These are phyloP conservation scores for Pseudodiploospora longispora DNA, from an alignment of 2,329 filamentous ascomycete genomes.

Conservation along the genomic window DNA sequence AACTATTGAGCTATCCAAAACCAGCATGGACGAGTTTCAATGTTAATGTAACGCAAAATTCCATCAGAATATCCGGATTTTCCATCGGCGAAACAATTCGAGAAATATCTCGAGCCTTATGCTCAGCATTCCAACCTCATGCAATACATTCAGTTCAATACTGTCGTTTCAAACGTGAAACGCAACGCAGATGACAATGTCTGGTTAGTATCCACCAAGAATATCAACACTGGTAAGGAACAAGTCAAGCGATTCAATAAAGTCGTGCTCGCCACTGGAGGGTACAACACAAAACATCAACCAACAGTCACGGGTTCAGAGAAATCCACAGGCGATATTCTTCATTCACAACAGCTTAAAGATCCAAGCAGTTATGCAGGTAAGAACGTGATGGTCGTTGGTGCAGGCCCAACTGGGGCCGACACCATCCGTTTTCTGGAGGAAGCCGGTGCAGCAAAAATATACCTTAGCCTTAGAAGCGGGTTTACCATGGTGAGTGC, in stretches of 20 bases:
- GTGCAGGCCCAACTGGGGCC: slow-evolving; percentile 31
- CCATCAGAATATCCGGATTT: slow-evolving; percentile 15
- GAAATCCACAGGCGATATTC: slow-evolving; percentile 28
- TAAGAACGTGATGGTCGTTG: slow-evolving; percentile 38
- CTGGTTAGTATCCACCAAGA: slow-evolving; percentile 22
- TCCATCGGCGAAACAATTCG: slow-evolving; percentile 18
- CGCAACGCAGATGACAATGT: slow-evolving; percentile 16
- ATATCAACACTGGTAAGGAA: slow-evolving; percentile 13
- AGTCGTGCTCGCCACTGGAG: slow-evolving; percentile 26
- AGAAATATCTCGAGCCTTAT: slow-evolving; percentile 24
- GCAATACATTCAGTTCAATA: slow-evolving; percentile 19
- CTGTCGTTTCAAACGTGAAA: slow-evolving; percentile 16
- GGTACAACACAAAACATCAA: slow-evolving; percentile 23
- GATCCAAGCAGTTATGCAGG: slow-evolving; percentile 24
- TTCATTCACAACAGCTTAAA: slow-evolving; percentile 33
- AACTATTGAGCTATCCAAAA: too few relatives aligned
- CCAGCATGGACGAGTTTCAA: too few relatives aligned
- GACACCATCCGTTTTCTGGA: slow-evolving; percentile 22
- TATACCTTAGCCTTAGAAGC: slow-evolving; percentile 35
- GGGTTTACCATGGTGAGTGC: slow-evolving; percentile 17
- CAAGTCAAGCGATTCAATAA: slow-evolving; percentile 24
- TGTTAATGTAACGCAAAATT: background rate
- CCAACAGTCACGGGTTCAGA: slow-evolving; percentile 29
- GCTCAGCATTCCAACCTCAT: slow-evolving; percentile 21
- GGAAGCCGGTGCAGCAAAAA: slow-evolving; percentile 24